Conservation (phyloP, 148 eudicot species). For the Chenopodium album region DNA sequence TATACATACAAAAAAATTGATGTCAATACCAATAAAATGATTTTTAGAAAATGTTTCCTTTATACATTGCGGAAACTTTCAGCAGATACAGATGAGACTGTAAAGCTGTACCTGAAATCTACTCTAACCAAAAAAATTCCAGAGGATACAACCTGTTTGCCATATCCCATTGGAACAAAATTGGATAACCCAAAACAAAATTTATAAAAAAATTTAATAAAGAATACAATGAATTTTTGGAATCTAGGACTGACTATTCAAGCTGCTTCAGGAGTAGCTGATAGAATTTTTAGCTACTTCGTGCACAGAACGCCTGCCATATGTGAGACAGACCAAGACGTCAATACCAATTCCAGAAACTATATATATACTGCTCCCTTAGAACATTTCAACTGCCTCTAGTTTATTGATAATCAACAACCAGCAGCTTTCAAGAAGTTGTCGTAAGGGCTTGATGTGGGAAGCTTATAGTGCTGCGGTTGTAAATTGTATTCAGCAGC, state of each 20-base stretch:
- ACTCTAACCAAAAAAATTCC: constrained; percentile 8
- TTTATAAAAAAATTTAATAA: constrained; percentile 12
- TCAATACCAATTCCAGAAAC: constrained; percentile 9
- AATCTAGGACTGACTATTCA: constrained; percentile 23
- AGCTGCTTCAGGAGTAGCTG: constrained; percentile 28
- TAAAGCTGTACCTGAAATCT: neutral
- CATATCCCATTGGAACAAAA: neutral
- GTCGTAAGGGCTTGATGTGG: constrained; percentile 74
- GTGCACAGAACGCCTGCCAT: constrained; percentile 1
- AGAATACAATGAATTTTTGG: constrained; percentile 28
- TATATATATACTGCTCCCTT: neutral
- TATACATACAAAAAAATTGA: constrained; percentile 8
- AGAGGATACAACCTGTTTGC: constrained; percentile 15
- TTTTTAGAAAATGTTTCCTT: neutral
- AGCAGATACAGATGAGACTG: constrained; percentile 4
- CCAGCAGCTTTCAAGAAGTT: constrained; percentile 81
- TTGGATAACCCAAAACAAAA: neutral
- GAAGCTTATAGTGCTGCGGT: constrained; percentile 53
- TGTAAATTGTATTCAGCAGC: constrained; percentile 50
- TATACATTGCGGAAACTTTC: constrained; percentile 1
- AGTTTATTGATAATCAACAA: constrained; percentile 31
- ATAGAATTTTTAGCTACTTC: constrained; percentile 9
- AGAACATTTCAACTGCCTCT: neutral
- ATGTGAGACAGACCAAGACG: neutral
- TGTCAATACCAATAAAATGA: neutral